Evolutionary conservation across 768 basidiomycete species (phyloP).

Genomic region (Serpula lacrymans): DNA sequence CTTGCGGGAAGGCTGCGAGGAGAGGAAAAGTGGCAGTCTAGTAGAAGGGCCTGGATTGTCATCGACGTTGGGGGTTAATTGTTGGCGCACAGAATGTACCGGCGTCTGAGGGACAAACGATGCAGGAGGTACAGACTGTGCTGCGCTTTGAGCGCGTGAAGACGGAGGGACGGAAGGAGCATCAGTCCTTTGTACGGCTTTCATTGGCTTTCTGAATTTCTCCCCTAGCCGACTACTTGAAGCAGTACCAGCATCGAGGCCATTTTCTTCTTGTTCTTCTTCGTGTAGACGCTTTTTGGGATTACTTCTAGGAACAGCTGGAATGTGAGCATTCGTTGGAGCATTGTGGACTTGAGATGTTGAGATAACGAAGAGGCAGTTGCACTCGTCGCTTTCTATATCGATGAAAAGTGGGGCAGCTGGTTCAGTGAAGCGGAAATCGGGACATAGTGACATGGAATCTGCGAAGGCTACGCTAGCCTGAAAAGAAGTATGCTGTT

Average conservation of each 20-base stretch:
- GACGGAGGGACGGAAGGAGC: constrained; percentile 11
- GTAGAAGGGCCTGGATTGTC: constrained; percentile 4
- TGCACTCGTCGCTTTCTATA: constrained; percentile 62
- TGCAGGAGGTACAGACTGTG: constrained; percentile 42
- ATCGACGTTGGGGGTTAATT: constrained; percentile 5
- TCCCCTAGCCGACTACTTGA: constrained; percentile 31
- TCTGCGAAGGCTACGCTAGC: constrained; percentile 81
- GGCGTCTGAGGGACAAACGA: constrained; percentile 14
- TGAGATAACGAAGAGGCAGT: constrained; percentile 74
- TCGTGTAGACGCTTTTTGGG: constrained; percentile 19
- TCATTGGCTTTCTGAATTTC: constrained; percentile 40
- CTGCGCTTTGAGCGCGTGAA: constrained; percentile 13
- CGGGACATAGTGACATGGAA: constrained; percentile 57
- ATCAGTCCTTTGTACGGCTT: constrained; percentile 31
- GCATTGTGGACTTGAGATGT: constrained; percentile 57
- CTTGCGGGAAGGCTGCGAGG: constrained; percentile 20
- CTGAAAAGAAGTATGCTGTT: constrained; percentile 34
- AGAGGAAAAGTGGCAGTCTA: constrained; percentile 19
- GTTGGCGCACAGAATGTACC: constrained; percentile 9
- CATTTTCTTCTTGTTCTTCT: constrained; percentile 22
- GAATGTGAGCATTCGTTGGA: constrained; percentile 11
- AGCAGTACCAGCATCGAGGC: constrained; percentile 25
- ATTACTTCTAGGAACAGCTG: constrained; percentile 6
- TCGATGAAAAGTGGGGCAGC: constrained; percentile 74
- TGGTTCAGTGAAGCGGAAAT: constrained; percentile 75